Percentiles rank a stretch among this genome's conserved stretches.
phyloP scores from a whole-genome alignment of 306 rosid genomes.

The Trifolium subterraneum region DNA sequence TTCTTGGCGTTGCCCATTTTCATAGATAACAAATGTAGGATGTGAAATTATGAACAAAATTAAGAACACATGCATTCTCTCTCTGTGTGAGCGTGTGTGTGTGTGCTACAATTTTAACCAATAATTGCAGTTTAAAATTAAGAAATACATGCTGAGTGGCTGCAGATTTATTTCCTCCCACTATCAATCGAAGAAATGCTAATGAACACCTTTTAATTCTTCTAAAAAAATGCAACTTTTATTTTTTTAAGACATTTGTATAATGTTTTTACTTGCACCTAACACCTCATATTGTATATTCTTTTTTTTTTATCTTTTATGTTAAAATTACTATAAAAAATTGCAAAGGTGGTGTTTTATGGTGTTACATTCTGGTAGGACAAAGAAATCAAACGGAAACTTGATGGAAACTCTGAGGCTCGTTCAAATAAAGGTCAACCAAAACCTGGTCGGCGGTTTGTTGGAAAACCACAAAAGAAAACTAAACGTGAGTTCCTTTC shows the following conservation, averaged over 20 bases:
- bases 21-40: constrained; percentile 13
- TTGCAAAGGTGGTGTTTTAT: constrained; percentile 28
- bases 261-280: constrained; percentile 20
- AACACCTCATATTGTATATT: constrained; percentile 1
- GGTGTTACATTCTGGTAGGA: constrained; percentile 47
- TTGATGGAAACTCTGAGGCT: constrained; percentile 41
- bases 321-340: constrained; percentile 10
- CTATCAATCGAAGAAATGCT: constrained; percentile 21
- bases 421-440: constrained; percentile 56
- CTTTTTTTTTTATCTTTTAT: not conserved
- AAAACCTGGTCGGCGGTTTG: constrained; percentile 49
- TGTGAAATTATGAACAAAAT: constrained; percentile 10
- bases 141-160: constrained; percentile 24
- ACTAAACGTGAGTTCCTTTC: constrained; percentile 56
- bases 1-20: not conserved
- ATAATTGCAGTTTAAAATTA: constrained; percentile 23
- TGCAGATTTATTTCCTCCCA: constrained; percentile 9
- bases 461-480: constrained; percentile 63
- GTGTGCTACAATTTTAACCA: too few species aligned
- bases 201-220: constrained; percentile 22
- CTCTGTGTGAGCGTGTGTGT: too few species aligned
- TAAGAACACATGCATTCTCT: not conserved
- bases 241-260: constrained; percentile 18
- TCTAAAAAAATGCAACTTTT: not conserved
- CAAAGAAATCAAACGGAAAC: constrained; percentile 52